Evolutionary conservation across 2,329 filamentous ascomycete species (phyloP), one percentile per base, ranked within the genome.

Genomic region (Cadophora malorum): DNA sequence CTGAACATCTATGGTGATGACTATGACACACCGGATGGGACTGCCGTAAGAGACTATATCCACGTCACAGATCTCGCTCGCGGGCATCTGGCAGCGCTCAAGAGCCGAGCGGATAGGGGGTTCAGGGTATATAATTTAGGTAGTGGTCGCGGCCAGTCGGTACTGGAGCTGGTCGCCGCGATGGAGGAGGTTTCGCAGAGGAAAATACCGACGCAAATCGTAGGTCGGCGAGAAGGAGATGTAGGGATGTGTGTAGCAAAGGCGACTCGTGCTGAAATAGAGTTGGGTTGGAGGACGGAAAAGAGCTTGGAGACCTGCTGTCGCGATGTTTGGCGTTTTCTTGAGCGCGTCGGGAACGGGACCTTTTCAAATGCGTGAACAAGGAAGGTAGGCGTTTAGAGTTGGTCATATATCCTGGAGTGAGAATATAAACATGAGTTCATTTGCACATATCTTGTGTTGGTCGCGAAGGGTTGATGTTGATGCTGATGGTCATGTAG

Each of bases 1-100:
- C 80, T 90, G n/a, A 81, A 86, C 61, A 84, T 91, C 64, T 91
- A 88, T 70, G 89, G 89, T 8, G 83, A 82, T 2, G 87, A 91
- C 76, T 91, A 88, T 84, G 83, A 88, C 66, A 91, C 89, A 0
- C 79, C 81, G 4, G 89, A 91, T 72, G 88, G 89, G 19, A 90
- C 88, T 0, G 87, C 88, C 1, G 83, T 91, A 50, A 85, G 89
- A 52, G 89, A 91, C 76, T 91, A 89, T 74, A 89, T 91, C 70
- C 88, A 91, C 72, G 88, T 90, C 47, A 85, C 84, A 19, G 89
- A 91, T 76, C 82, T 91, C 55, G 88, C 88, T 6, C 81, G 85
- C 52, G 88, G 86, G 4, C 89, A 91, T 77, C 83, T 90, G 47
- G 86, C 88, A 7, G 89, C 89, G 1, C 79, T 79, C 67, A 81